Evolutionary conservation across 495 filamentous ascomycete genomes (phyloP).

Genomic region (Cercophora samala): DNA sequence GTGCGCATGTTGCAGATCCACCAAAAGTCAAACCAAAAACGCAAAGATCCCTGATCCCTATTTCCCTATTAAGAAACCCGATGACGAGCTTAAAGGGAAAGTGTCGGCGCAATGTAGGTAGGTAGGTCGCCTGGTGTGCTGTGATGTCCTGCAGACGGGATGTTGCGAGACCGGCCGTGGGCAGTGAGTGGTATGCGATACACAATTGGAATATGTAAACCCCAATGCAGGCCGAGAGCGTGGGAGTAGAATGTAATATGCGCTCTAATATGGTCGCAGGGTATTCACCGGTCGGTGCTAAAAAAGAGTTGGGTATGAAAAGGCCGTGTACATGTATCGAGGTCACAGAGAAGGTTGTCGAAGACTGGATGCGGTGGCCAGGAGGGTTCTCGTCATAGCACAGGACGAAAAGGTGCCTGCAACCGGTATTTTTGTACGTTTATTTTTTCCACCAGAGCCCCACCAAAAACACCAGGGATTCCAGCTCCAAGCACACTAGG

Average conservation of each 20-base stretch:
- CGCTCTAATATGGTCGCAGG: not conserved
- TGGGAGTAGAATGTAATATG: not conserved
- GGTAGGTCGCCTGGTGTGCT: not conserved
- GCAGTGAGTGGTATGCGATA: not conserved
- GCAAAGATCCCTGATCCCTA: conserved; percentile 1
- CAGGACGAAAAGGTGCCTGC: not conserved
- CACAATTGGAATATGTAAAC: not conserved
- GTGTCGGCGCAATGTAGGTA: not conserved
- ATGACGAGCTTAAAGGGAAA: not conserved
- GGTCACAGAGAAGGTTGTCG: not conserved
- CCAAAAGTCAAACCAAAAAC: conserved; percentile 4
- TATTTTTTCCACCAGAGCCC: not conserved
- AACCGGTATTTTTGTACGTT: not conserved
- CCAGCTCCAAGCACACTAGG: conserved; percentile 1
- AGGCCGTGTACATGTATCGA: not conserved
- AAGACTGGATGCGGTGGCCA: not conserved
- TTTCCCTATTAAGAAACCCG: not conserved
- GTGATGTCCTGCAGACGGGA: not conserved
- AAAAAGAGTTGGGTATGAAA: not conserved
- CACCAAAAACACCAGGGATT: not conserved
- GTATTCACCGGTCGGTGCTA: not conserved
- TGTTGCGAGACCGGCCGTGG: not conserved
- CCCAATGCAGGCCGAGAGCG: not conserved
- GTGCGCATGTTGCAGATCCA: conserved; percentile 22
- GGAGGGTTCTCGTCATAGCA: not conserved